Evolutionary conservation across 2,329 filamentous ascomycete genomes (phyloP).

Genomic region (Aureobasidium musti): DNA sequence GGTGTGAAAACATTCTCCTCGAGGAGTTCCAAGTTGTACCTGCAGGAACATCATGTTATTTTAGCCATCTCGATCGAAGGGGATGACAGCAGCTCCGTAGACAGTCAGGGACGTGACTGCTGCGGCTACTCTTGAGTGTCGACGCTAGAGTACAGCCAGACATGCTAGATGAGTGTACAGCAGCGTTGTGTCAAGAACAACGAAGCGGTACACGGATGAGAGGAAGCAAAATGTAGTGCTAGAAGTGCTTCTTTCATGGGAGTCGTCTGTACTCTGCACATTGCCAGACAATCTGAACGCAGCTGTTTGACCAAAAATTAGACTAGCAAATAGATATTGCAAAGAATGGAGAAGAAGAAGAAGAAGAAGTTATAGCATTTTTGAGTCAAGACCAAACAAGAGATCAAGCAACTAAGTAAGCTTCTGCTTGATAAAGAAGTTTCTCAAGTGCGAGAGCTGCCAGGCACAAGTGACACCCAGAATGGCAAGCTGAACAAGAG

Average conservation of each 20-base stretch:
- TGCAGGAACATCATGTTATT: not conserved
- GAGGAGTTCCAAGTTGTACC: not conserved
- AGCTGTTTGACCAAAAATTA: too few species aligned
- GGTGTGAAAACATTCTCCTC: not conserved
- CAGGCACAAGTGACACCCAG: slow-evolving; percentile 88
- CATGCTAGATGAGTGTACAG: not conserved
- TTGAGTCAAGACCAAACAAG: not conserved
- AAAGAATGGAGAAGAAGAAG: too few species aligned
- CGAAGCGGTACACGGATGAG: not conserved
- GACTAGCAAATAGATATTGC: too few species aligned
- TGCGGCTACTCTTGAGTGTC: not conserved
- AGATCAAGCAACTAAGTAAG: slow-evolving; percentile 65
- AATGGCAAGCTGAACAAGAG: slow-evolving; percentile 82
- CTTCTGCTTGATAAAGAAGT: slow-evolving; percentile 99
- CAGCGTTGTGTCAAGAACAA: too few species aligned
- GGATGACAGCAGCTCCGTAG: not conserved
- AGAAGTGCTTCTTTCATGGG: not conserved
- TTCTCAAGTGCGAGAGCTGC: slow-evolving; percentile 92
- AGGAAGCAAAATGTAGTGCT: not conserved
- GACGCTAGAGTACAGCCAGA: too few species aligned
- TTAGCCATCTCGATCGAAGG: not conserved
- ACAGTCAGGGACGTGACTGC: not conserved
- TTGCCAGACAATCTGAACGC: too few species aligned
- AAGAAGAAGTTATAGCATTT: slow-evolving; percentile 1
- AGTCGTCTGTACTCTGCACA: too few species aligned